These are phyloP conservation scores for Aspergillus sojae DNA, from an alignment of 2,329 filamentous ascomycete species.

Conservation along the genomic window DNA sequence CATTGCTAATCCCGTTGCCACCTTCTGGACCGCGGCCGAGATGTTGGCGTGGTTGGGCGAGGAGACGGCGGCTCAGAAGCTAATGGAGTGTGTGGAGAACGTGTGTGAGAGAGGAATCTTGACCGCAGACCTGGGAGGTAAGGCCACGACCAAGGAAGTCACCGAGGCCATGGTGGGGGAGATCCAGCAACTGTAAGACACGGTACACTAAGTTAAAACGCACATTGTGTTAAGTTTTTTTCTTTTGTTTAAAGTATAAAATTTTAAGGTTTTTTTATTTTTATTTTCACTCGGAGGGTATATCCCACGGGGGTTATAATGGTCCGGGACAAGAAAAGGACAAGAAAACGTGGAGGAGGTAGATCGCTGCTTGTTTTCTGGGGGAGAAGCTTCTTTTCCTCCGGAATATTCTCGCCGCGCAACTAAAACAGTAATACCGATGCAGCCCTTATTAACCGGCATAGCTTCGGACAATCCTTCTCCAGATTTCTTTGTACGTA, in stretches of 20 bases:
- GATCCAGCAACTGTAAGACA: constrained; percentile 46
- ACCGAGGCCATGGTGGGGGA: constrained; percentile 60
- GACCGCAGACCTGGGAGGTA: constrained; percentile 64
- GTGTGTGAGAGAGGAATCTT: constrained; percentile 59
- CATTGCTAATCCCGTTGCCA: constrained; percentile 63
- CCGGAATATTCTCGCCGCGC: neutral
- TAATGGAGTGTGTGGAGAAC: constrained; percentile 64
- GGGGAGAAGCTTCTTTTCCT: neutral
- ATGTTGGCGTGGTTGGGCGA: constrained; percentile 68
- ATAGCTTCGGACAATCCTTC: neutral
- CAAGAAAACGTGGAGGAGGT: neutral
- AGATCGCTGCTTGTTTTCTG: neutral
- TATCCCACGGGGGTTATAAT: neutral
- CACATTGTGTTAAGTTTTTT: neutral
- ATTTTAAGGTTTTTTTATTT: neutral
- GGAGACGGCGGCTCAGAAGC: constrained; percentile 56
- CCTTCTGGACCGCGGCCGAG: constrained; percentile 71
- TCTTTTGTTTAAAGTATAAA: neutral
- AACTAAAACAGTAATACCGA: neutral
- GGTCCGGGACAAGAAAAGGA: neutral
- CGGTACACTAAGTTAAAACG: neutral
- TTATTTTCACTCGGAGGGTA: too few species aligned
- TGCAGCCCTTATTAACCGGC: neutral
- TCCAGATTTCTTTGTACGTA: neutral
- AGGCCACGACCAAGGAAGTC: constrained; percentile 59